phyloP scores from a whole-genome alignment of 352 stramenopile species.

The Pythium sp. region DNA sequence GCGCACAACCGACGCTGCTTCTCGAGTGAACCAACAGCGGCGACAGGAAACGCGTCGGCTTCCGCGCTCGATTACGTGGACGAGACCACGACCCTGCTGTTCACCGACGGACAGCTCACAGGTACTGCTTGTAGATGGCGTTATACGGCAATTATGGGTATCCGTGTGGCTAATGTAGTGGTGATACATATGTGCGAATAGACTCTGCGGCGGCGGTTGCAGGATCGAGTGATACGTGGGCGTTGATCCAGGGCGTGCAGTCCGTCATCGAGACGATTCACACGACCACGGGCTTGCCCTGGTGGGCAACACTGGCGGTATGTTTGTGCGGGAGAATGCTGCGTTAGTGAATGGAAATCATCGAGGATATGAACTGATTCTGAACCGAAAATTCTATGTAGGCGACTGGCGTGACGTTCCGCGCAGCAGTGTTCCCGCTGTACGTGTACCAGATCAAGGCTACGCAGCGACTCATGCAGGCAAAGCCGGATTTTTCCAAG shows the following conservation, averaged over 20 bases:
- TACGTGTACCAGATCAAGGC: constrained; percentile 72
- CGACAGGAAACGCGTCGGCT: constrained; percentile 1
- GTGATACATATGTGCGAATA: constrained; percentile 13
- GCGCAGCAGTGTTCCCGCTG: constrained; percentile 65
- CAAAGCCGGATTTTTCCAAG: constrained; percentile 54
- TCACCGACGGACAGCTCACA: constrained; percentile 31
- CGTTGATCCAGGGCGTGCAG: constrained; percentile 60
- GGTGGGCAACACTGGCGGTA: constrained; percentile 72
- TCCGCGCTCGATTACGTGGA: constrained; percentile 22
- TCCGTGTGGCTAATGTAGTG: background rate
- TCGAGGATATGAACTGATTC: background rate
- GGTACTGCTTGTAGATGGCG: constrained; percentile 13
- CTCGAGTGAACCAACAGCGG: constrained; percentile 11
- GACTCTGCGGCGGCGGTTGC: constrained; percentile 28
- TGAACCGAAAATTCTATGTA: constrained; percentile 12
- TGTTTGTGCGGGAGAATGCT: no score
- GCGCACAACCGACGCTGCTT: constrained; percentile 29
- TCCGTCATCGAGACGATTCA: constrained; percentile 59
- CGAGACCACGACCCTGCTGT: constrained; percentile 23
- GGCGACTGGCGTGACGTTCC: constrained; percentile 62
- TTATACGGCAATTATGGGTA: background rate
- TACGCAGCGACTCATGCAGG: constrained; percentile 59
- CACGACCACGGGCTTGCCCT: constrained; percentile 61
- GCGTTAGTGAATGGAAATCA: no score
- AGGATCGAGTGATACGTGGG: constrained; percentile 31